Evolutionary conservation across 2,329 filamentous ascomycete genomes (phyloP).

Genomic region (Hypoxylon sp.): DNA sequence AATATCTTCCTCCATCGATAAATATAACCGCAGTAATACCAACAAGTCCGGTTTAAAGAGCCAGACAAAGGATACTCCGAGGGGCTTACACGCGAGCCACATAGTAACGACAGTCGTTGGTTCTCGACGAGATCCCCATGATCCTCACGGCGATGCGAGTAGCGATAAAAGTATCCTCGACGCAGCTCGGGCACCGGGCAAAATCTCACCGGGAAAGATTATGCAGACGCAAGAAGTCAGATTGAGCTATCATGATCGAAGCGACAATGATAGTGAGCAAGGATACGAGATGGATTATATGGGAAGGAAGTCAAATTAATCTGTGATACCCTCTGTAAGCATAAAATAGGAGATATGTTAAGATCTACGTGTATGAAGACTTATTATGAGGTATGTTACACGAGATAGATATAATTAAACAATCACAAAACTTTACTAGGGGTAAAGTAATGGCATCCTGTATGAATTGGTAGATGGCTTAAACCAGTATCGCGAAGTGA

Average conservation of each 20-base stretch:
- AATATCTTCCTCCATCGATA: slow-evolving; percentile 32
- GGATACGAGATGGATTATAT: slow-evolving; percentile 38
- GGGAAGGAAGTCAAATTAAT: slow-evolving; percentile 25
- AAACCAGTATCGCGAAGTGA: too few relatives aligned
- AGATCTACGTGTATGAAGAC: slow-evolving; percentile 7
- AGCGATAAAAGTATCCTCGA: slow-evolving; percentile 39
- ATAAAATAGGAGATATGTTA: neutral
- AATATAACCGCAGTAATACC: slow-evolving; percentile 29
- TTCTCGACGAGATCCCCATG: slow-evolving; percentile 22
- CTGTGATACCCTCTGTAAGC: slow-evolving; percentile 8
- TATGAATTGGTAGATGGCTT: neutral
- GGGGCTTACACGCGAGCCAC: slow-evolving; percentile 28
- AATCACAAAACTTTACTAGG: neutral
- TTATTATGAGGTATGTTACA: slow-evolving; percentile 9
- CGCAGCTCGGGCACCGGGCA: slow-evolving; percentile 23
- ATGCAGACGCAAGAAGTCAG: slow-evolving; percentile 38
- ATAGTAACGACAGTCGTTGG: slow-evolving; percentile 33
- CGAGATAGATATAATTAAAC: neutral
- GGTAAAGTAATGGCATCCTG: neutral
- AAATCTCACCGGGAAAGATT: slow-evolving; percentile 30
- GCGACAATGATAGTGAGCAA: slow-evolving; percentile 34
- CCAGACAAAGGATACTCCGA: slow-evolving; percentile 16
- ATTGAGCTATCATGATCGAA: slow-evolving; percentile 37
- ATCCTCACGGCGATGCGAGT: slow-evolving; percentile 26
- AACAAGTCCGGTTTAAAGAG: slow-evolving; percentile 27